phyloP scores from a whole-genome alignment of 2,329 filamentous ascomycete genomes.

The Botrytis aclada region DNA sequence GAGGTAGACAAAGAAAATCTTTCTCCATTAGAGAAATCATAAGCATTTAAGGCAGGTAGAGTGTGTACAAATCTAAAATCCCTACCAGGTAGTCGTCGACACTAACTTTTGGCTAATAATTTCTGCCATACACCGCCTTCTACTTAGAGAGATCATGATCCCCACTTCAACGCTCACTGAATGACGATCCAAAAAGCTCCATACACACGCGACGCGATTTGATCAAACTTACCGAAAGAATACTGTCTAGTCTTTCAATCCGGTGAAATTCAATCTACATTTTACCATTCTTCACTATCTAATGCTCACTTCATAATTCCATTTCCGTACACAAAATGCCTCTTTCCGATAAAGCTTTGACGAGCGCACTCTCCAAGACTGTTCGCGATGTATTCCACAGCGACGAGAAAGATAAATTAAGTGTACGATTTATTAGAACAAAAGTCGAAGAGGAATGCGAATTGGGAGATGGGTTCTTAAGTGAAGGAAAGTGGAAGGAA shows the following conservation, averaged over 20 bases:
- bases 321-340: constrained; percentile 18
- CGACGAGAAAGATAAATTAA: constrained; percentile 43
- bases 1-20: not conserved
- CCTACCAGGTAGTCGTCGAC: not conserved
- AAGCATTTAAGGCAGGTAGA: not conserved
- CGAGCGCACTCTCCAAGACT: constrained; percentile 21
- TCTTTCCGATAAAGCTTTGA: constrained; percentile 25
- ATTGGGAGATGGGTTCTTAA: constrained; percentile 52
- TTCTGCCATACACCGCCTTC: constrained; percentile 10
- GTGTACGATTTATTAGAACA: constrained; percentile 57
- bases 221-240: not conserved
- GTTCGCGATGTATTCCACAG: constrained; percentile 19
- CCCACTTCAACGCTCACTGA: not conserved
- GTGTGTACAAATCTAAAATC: not conserved
- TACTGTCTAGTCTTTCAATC: not conserved
- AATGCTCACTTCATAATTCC: not conserved
- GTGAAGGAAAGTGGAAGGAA: constrained; percentile 51
- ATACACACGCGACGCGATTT: constrained; percentile 19
- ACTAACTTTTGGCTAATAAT: not conserved
- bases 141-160: not conserved
- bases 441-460: constrained; percentile 48
- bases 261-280: not conserved
- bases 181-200: constrained; percentile 2
- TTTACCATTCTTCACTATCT: not conserved
- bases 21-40: not conserved